These are phyloP conservation scores for Inonotus hispidus DNA, from an alignment of 1,284 basidiomycete species.

Conservation along the genomic window DNA sequence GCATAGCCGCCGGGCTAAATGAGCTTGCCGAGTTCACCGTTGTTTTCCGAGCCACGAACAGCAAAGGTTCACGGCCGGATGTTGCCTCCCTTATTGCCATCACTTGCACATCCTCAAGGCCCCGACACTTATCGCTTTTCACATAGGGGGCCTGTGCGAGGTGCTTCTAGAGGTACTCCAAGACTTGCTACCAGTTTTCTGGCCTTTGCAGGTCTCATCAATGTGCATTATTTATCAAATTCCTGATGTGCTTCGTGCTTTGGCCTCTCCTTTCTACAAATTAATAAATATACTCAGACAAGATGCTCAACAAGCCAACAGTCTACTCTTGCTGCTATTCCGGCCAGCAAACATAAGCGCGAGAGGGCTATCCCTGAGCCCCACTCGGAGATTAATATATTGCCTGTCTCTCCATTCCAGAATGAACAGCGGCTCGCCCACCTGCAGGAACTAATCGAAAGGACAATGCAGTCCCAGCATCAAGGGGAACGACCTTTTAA, in stretches of 20 bases:
- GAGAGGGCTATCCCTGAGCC: constrained; percentile 14
- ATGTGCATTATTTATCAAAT: background rate
- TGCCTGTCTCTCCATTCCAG: constrained; percentile 16
- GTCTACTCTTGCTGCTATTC: constrained; percentile 1
- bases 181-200: background rate
- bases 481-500: background rate
- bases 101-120: background rate
- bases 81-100: background rate
- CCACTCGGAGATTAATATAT: constrained; percentile 14
- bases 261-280: background rate
- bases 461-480: background rate
- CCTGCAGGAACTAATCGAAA: background rate
- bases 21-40: too few species aligned
- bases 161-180: background rate
- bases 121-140: background rate
- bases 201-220: background rate
- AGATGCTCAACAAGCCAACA: constrained; percentile 2
- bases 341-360: constrained; percentile 7
- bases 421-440: constrained; percentile 8
- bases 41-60: too few species aligned
- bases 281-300: background rate
- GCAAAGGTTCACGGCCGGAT: too few species aligned
- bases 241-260: background rate
- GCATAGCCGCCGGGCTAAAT: too few species aligned
- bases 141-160: background rate